phyloP scores from a whole-genome alignment of 805 yeast species.

The Ogataea methanolica region DNA sequence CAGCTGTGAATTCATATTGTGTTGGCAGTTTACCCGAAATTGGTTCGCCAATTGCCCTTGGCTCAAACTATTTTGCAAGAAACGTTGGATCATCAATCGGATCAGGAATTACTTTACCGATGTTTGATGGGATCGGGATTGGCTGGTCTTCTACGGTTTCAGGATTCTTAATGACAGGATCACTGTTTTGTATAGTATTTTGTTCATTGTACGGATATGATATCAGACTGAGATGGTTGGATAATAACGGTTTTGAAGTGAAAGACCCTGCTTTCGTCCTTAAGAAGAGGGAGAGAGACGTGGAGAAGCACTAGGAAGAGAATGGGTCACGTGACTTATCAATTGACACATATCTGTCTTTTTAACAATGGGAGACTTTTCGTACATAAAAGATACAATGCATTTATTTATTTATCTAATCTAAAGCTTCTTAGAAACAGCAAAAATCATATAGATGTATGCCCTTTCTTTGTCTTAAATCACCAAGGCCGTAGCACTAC shows the following conservation, averaged over 20 bases:
- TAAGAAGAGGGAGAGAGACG: not conserved
- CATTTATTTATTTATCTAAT: too few species aligned
- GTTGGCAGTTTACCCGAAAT: conserved; percentile 51
- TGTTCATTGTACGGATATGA: conserved; percentile 6
- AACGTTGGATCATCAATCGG: conserved; percentile 47
- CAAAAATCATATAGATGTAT: too few species aligned
- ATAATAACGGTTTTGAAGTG: conserved; percentile 4
- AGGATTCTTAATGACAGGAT: conserved; percentile 20
- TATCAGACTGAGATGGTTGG: conserved; percentile 6
- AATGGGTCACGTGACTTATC: too few species aligned
- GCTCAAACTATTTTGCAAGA: conserved; percentile 44
- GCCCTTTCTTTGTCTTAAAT: too few species aligned
- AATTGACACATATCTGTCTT: too few species aligned
- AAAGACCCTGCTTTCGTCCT: conserved; percentile 1
- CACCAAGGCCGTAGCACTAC: too few species aligned
- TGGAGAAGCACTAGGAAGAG: not conserved
- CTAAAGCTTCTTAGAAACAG: too few species aligned
- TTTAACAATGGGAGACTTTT: too few species aligned
- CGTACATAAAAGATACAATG: too few species aligned
- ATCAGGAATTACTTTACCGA: conserved; percentile 41
- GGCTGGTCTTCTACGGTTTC: conserved; percentile 51
- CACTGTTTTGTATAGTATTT: conserved; percentile 1
- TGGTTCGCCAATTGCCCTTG: conserved; percentile 46
- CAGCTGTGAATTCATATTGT: conserved; percentile 49
- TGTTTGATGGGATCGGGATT: conserved; percentile 43